Conservation (phyloP, 2,329 filamentous ascomycete species). For the Rutstroemia sp. region DNA sequence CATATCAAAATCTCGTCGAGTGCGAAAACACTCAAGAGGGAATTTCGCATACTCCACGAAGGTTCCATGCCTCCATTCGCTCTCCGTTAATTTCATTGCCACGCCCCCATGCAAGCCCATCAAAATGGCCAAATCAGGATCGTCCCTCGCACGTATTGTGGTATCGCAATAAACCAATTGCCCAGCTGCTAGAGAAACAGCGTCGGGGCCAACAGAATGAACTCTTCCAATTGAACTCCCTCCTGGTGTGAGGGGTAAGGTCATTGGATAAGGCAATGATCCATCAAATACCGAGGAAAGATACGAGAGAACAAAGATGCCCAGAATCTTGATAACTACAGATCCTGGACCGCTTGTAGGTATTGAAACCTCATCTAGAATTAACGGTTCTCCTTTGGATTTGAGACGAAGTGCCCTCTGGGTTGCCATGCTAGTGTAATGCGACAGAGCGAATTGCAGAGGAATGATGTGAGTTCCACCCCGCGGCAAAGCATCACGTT, state of each 20-base stretch:
- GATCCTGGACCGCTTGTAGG: conserved; percentile 29
- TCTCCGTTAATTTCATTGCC: conserved; percentile 24
- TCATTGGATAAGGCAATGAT: conserved; percentile 21
- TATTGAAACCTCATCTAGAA: conserved; percentile 27
- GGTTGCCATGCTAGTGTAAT: neutral
- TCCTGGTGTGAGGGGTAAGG: conserved; percentile 29
- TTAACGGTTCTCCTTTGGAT: conserved; percentile 7
- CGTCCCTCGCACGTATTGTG: conserved; percentile 31
- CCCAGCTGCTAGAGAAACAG: conserved; percentile 26
- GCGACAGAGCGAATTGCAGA: neutral
- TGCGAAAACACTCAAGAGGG: conserved; percentile 31
- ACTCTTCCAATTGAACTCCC: conserved; percentile 30
- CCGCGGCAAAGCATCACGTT: neutral
- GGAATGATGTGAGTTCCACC: neutral
- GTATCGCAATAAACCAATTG: conserved; percentile 33
- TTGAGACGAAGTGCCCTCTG: conserved; percentile 2
- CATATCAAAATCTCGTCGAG: conserved; percentile 29
- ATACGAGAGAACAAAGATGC: conserved; percentile 32
- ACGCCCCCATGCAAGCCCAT: conserved; percentile 28
- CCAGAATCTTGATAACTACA: conserved; percentile 34
- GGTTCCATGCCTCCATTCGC: conserved; percentile 29
- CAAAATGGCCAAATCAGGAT: conserved; percentile 26
- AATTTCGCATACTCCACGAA: conserved; percentile 31
- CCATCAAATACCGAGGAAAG: conserved; percentile 32
- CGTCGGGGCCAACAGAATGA: conserved; percentile 30